These are phyloP conservation scores for Coemansia asiatica DNA, from an alignment of 192 early-diverging fungal genomes.

Conservation along the genomic window DNA sequence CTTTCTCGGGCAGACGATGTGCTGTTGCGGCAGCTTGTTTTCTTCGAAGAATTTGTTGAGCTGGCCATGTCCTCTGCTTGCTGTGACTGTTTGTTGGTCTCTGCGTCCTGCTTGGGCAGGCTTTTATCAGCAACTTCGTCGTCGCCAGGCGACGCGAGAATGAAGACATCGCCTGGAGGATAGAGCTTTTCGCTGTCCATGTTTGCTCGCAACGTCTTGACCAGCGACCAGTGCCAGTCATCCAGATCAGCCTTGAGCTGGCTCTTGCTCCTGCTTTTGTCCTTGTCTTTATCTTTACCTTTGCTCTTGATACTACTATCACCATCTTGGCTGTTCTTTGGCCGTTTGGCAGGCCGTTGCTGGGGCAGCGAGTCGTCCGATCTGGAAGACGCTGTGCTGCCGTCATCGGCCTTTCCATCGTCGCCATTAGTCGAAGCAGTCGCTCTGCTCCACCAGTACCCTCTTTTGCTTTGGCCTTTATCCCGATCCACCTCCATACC, in stretches of 20 bases:
- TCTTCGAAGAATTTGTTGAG: background rate
- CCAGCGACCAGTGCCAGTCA: conserved; percentile 81
- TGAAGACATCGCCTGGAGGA: conserved; percentile 72
- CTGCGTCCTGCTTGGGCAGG: conserved; percentile 7
- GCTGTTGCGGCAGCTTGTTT: background rate
- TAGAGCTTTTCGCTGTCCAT: conserved; percentile 86
- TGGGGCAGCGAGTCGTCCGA: background rate
- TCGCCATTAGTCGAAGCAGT: background rate
- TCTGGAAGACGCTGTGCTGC: background rate
- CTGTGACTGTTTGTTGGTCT: conserved; percentile 1
- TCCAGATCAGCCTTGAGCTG: conserved; percentile 41
- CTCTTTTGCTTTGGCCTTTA: background rate
- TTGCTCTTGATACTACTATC: background rate
- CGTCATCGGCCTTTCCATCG: background rate
- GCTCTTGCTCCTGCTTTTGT: background rate
- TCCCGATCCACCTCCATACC: background rate
- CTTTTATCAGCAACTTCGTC: conserved; percentile 41
- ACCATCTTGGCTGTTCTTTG: background rate
- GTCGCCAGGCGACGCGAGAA: conserved; percentile 51
- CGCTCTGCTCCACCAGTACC: background rate
- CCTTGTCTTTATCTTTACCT: background rate
- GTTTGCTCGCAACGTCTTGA: conserved; percentile 78
- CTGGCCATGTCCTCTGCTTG: conserved; percentile 1
- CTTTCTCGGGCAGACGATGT: background rate
- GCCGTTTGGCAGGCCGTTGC: background rate